Evolutionary conservation across 2,329 filamentous ascomycete species (phyloP).

Genomic region (Sordariomycetes sp.): DNA sequence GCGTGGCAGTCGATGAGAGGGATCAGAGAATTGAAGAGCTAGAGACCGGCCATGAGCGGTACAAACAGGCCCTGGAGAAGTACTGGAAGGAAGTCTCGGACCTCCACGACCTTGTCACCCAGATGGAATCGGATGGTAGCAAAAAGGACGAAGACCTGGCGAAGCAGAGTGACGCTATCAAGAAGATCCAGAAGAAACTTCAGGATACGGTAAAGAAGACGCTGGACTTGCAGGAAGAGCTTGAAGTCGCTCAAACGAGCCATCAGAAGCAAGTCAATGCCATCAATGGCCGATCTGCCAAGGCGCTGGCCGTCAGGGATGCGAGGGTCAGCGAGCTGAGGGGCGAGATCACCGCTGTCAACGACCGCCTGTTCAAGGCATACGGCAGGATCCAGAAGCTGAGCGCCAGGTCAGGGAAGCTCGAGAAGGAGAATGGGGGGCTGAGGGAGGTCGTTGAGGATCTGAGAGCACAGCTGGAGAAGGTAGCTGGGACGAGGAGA

Average conservation of each 20-base stretch:
- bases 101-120: constrained; percentile 40
- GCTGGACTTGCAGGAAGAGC: constrained; percentile 25
- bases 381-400: constrained; percentile 35
- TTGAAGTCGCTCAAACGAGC: constrained; percentile 25
- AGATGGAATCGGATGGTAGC: constrained; percentile 29
- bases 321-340: constrained; percentile 38
- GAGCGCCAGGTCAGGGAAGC: constrained; percentile 32
- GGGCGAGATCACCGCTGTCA: constrained; percentile 37
- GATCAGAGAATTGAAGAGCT: constrained; percentile 34
- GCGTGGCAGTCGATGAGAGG: constrained; percentile 20
- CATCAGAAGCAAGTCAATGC: constrained; percentile 19
- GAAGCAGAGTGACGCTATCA: constrained; percentile 24
- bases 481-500: constrained; percentile 35
- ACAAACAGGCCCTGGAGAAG: constrained; percentile 40
- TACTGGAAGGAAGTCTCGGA: constrained; percentile 45
- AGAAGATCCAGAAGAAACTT: constrained; percentile 35
- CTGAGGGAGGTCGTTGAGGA: constrained; percentile 35
- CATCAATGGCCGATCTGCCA: constrained; percentile 32
- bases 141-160: constrained; percentile 17
- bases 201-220: constrained; percentile 27
- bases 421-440: constrained; percentile 26
- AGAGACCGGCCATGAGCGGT: constrained; percentile 37
- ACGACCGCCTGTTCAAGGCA: constrained; percentile 33
- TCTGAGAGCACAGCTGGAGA: constrained; percentile 42
- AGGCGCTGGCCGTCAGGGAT: constrained; percentile 40